Base-by-base conservation (phyloP, 2,329 filamentous ascomycete species). In the Colletotrichum melonis region DNA sequence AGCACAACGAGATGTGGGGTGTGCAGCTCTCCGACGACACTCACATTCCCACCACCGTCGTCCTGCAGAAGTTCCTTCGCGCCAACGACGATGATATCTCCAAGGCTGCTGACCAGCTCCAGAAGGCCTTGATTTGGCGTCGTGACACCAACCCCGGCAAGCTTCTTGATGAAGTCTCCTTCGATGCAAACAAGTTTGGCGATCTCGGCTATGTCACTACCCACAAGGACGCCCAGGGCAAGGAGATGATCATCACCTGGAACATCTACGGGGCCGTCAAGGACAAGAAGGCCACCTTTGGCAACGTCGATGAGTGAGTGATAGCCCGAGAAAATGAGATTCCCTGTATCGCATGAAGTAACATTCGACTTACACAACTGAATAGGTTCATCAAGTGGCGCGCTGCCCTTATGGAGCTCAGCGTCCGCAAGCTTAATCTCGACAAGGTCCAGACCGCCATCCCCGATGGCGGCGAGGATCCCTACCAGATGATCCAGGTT, bases 241-340 rank as follows among this genome's bases (percentile, higher is more conserved):
- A 90, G 78, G 90, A 92, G 81, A 88, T 78, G 22, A 80, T 98
- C 69, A 92, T 95, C 62, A 97, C 94, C 2, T 98, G 95, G 93
- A 98, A 98, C 82, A 92, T 98, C 79, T 98, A 98, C 80, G 95
- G 95, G 16, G 91, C 91, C 49, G 94, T 95, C 75, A 97, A 97
- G 88, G 90, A 94, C 77, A 90, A 93, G 78, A 91, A 95, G 74
- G 90, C 93, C 76, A 97, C 95, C 0, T 98, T 98, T 85, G 94
- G 93, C 4, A 89, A 97, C 78, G 85, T 95, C 6, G 88, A 95
- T 30, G 93, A 93, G 94, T 97, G 85, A 81, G 92, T 87, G 14
- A 12, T 24, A 24, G 5, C 30, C 24, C 5, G n/a, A 28, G 19
- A 26, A 12, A 8, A 49, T 57, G 38, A 52, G 26, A 38, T 7